Evolutionary conservation across 768 basidiomycete species (phyloP).

Genomic region (Plicaturopsis crispa): DNA sequence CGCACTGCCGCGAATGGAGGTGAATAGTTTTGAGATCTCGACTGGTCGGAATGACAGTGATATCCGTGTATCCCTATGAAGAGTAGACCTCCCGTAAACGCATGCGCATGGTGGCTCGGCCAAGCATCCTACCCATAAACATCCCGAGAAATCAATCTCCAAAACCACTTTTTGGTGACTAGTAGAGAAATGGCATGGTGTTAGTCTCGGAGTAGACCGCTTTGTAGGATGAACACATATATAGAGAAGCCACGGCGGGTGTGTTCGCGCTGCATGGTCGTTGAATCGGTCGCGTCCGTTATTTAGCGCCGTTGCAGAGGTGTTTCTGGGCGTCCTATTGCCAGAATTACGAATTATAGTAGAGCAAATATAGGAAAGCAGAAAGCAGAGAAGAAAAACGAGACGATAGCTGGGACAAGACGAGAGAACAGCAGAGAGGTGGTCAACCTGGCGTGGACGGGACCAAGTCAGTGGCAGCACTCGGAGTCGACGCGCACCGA

Average conservation of each 20-base stretch:
- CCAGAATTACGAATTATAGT: not conserved
- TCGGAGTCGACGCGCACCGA: conserved; percentile 17
- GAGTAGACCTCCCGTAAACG: conserved; percentile 4
- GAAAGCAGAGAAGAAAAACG: not conserved
- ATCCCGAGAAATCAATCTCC: conserved; percentile 88
- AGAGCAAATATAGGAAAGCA: not conserved
- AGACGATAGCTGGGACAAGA: not conserved
- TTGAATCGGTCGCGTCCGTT: no score
- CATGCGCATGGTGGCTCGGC: conserved; percentile 13
- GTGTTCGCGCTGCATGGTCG: conserved; percentile 69
- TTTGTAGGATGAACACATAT: conserved; percentile 53
- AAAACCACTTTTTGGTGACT: conserved; percentile 94
- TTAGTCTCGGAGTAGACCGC: conserved; percentile 27
- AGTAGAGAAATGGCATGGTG: conserved; percentile 53
- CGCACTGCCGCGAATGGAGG: conserved; percentile 84
- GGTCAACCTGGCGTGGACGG: not conserved
- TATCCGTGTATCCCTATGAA: conserved; percentile 83
- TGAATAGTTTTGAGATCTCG: conserved; percentile 76
- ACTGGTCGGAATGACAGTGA: conserved; percentile 78
- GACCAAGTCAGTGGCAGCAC: conserved; percentile 10
- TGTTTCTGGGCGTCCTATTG: no score
- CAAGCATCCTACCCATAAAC: conserved; percentile 60
- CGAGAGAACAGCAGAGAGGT: not conserved
- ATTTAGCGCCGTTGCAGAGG: no score
- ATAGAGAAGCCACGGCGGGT: conserved; percentile 77